phyloP scores from a whole-genome alignment of 2,329 filamentous ascomycete genomes.

The Claviceps sorghi region DNA sequence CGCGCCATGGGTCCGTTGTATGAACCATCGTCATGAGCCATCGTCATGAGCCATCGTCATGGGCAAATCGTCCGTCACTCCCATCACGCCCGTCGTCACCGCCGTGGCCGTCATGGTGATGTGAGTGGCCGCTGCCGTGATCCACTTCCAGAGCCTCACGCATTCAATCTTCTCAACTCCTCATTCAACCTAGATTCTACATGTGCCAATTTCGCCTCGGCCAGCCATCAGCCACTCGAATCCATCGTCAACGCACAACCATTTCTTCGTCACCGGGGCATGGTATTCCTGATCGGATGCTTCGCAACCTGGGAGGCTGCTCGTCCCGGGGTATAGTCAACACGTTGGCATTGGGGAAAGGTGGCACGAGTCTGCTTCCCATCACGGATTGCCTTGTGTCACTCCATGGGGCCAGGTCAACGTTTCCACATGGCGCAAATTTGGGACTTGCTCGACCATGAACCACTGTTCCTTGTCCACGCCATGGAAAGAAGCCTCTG shows the following conservation, averaged over 20 bases:
- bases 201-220: not conserved
- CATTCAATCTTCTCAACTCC: not conserved
- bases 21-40: not conserved
- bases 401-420: not conserved
- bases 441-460: not conserved
- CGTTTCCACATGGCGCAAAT: not conserved
- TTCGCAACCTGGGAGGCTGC: not conserved
- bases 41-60: not conserved
- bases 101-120: slow-evolving; percentile 2
- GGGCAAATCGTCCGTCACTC: not conserved
- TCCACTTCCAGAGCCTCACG: slow-evolving; percentile 1
- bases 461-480: not conserved
- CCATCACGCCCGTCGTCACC: not conserved
- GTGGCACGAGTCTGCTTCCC: not conserved
- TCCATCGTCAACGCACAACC: not conserved
- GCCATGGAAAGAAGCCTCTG: not conserved
- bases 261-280: not conserved
- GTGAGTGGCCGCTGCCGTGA: slow-evolving; percentile 1
- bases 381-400: not conserved
- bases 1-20: too few species aligned
- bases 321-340: not conserved
- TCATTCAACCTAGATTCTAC: not conserved
- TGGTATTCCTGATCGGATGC: not conserved
- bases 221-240: not conserved
- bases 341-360: not conserved